These are phyloP conservation scores for Sphagnum fallax DNA, from an alignment of 228 moss, liverwort and hornwort species.

Conservation along the genomic window DNA sequence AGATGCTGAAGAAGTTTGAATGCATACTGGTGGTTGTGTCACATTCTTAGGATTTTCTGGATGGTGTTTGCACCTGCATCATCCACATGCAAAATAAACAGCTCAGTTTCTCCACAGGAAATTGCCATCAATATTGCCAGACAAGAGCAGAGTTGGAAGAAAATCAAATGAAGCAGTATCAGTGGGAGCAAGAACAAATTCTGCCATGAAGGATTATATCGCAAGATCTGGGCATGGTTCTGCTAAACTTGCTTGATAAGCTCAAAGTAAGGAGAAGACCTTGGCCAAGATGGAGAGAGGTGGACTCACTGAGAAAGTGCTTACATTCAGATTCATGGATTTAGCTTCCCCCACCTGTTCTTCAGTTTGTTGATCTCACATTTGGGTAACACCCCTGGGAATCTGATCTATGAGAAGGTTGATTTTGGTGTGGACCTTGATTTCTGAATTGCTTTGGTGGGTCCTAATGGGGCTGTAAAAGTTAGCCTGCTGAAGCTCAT, in stretches of 20 bases:
- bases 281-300: slow-evolving; percentile 98
- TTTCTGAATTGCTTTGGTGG: slow-evolving; percentile 86
- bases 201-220: slow-evolving; percentile 93
- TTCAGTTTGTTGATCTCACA: slow-evolving; percentile 82
- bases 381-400: slow-evolving; percentile 67
- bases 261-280: slow-evolving; percentile 96
- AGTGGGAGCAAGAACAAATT: slow-evolving; percentile 99
- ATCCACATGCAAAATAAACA: slow-evolving; percentile 97
- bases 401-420: slow-evolving; percentile 68
- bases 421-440: slow-evolving; percentile 95
- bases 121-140: slow-evolving; percentile 80
- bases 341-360: slow-evolving; percentile 91
- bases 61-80: slow-evolving; percentile 90
- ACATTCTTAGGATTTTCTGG: slow-evolving; percentile 92
- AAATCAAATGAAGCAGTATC: slow-evolving; percentile 96
- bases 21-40: slow-evolving; percentile 94
- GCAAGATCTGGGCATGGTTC: slow-evolving; percentile 93
- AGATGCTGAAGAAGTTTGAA: slow-evolving; percentile 87
- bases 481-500: slow-evolving; percentile 86
- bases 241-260: slow-evolving; percentile 90
- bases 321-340: slow-evolving; percentile 91
- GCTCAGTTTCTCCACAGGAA: slow-evolving; percentile 85
- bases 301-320: slow-evolving; percentile 83
- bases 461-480: slow-evolving; percentile 92
- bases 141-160: slow-evolving; percentile 87